A percentile compares a stretch with the other conserved stretches of the same genome.
These are phyloP conservation scores for Fusarium protoensiforme DNA, from an alignment of 2,329 filamentous ascomycete species.

Conservation along the genomic window DNA sequence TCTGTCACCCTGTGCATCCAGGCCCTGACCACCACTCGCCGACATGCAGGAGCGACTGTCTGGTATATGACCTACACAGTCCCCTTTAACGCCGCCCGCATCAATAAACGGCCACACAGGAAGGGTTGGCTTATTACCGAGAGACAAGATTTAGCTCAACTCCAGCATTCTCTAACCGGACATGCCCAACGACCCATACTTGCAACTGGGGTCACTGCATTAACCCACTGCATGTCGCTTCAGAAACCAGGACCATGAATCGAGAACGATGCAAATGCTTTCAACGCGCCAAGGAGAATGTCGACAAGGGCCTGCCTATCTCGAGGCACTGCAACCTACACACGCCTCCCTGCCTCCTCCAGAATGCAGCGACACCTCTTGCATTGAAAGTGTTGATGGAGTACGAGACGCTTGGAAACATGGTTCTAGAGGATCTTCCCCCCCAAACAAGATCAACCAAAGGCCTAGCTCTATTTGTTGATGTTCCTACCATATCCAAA, in stretches of 20 bases:
- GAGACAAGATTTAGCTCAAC: not conserved
- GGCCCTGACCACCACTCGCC: not conserved
- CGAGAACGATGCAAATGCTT: not conserved
- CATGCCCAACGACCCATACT: not conserved
- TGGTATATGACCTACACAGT: too few relatives aligned
- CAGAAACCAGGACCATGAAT: not conserved
- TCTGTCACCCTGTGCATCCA: not conserved
- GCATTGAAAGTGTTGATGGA: not conserved
- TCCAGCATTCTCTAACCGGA: not conserved
- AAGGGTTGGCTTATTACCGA: not conserved
- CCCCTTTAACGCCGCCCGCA: not conserved
- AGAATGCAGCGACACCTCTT: not conserved
- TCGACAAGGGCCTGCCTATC: not conserved
- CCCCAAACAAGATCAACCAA: not conserved
- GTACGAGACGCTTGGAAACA: not conserved
- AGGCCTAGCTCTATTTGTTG: not conserved
- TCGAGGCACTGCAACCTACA: not conserved
- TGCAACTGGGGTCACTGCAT: not conserved
- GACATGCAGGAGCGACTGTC: too few relatives aligned
- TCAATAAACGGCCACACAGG: not conserved
- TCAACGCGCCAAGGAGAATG: not conserved
- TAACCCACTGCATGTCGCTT: not conserved
- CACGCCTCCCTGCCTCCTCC: not conserved
- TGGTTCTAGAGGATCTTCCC: too few relatives aligned
- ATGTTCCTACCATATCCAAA: not conserved